A percentile compares a stretch with the other conserved stretches of the same genome.
These are phyloP conservation scores for Annulohypoxylon truncatum DNA, from an alignment of 2,329 filamentous ascomycete genomes.

Conservation along the genomic window DNA sequence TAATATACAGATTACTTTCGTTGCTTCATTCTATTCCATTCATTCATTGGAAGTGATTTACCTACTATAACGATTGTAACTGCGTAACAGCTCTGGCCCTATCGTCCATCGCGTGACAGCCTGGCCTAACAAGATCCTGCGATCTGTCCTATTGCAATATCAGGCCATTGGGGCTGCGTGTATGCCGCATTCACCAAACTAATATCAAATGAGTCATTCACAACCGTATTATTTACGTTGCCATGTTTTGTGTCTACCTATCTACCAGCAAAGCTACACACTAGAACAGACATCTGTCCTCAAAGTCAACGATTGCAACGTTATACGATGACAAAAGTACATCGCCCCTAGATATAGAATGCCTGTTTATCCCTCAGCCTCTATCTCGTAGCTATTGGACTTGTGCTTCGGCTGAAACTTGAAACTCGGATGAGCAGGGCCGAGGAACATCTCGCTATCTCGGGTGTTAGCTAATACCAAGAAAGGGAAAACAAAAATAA, in stretches of 20 bases:
- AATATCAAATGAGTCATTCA: constrained; percentile 9
- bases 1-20: no score
- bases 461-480: constrained; percentile 14
- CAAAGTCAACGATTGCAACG: not conserved
- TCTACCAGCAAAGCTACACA: not conserved
- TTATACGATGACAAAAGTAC: not conserved
- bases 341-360: not conserved
- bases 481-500: constrained; percentile 2
- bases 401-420: constrained; percentile 98
- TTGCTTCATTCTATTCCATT: not conserved
- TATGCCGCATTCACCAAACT: constrained; percentile 11
- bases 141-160: constrained; percentile 27
- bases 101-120: not conserved
- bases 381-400: constrained; percentile 88
- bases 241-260: not conserved
- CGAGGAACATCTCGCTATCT: constrained; percentile 93
- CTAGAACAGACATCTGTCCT: constrained; percentile 3
- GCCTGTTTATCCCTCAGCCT: constrained; percentile 75
- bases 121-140: constrained; percentile 5
- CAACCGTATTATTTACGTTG: constrained; percentile 6
- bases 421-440: constrained; percentile 89
- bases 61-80: not conserved
- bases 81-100: not conserved
- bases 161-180: constrained; percentile 20
- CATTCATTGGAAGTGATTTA: not conserved